phyloP scores from a whole-genome alignment of 2,329 filamentous ascomycete species.

The Colletotrichum sp. region DNA sequence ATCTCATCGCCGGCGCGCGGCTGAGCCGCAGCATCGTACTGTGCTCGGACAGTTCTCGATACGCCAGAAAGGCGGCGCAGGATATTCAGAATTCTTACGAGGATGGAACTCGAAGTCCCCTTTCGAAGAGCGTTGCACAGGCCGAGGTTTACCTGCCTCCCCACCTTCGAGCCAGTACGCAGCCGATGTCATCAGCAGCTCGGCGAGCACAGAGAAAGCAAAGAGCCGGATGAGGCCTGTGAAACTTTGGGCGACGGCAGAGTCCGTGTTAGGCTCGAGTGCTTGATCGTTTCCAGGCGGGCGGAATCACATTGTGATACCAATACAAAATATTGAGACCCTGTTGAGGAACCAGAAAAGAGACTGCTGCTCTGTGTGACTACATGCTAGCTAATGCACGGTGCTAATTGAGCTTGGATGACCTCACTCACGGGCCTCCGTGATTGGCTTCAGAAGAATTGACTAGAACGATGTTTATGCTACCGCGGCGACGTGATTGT shows the following conservation, averaged over 20 bases:
- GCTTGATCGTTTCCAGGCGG: neutral
- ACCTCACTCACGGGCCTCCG: neutral
- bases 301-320: neutral
- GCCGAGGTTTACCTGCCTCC: neutral
- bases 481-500: neutral
- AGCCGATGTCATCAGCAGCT: neutral
- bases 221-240: neutral
- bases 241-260: neutral
- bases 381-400: neutral
- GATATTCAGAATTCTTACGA: neutral
- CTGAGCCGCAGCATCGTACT: neutral
- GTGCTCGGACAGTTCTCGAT: neutral
- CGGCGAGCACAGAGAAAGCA: neutral
- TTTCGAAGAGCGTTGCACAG: neutral
- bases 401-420: neutral
- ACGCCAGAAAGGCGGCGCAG: neutral
- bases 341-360: neutral
- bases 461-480: neutral
- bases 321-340: neutral
- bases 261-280: conserved; percentile 1
- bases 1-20: neutral
- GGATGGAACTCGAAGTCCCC: neutral
- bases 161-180: neutral
- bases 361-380: neutral
- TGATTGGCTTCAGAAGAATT: neutral